A percentile compares a stretch with the other conserved stretches of the same genome.
These are phyloP conservation scores for Cyberlindnera subsufficiens DNA, from an alignment of 805 yeast species.

Conservation along the genomic window DNA sequence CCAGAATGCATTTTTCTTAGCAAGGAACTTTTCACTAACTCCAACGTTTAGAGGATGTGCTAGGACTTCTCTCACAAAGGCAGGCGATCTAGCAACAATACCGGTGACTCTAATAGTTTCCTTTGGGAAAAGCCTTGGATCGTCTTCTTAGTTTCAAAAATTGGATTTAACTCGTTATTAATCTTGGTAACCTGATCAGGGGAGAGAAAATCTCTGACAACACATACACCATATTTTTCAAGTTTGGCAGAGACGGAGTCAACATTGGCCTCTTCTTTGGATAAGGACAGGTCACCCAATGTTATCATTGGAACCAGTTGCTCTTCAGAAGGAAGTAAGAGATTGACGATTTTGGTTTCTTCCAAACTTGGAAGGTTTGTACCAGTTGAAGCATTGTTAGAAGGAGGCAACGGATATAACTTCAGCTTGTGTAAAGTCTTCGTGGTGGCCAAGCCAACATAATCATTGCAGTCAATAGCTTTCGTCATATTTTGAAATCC, in stretches of 20 bases:
- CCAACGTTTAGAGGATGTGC: background rate
- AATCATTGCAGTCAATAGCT: background rate
- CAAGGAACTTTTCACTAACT: conserved; percentile 2
- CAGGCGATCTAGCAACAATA: conserved; percentile 1
- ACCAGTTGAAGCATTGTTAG: background rate
- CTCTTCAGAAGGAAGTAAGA: conserved; percentile 1
- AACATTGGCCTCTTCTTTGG: conserved; percentile 1
- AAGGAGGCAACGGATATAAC: background rate
- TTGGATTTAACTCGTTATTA: conserved; percentile 1
- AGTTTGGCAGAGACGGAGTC: background rate
- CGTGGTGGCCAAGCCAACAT: conserved; percentile 1
- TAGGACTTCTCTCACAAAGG: conserved; percentile 1
- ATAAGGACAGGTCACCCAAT: background rate
- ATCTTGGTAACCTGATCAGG: background rate
- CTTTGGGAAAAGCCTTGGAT: conserved; percentile 2
- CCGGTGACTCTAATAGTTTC: conserved; percentile 2
- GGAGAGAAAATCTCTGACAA: background rate
- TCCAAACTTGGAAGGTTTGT: background rate
- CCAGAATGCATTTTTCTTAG: conserved; percentile 3
- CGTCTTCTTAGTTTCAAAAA: conserved; percentile 1
- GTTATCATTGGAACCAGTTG: conserved; percentile 1
- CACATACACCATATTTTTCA: conserved; percentile 3
- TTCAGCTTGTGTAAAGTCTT: conserved; percentile 1
- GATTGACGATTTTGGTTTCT: background rate
- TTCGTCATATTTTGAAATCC: too few species aligned